A percentile compares a stretch with the other conserved stretches of the same genome.
These are phyloP conservation scores for Pseudogymnoascus sp. DNA, from an alignment of 2,329 filamentous ascomycete genomes.

Conservation along the genomic window DNA sequence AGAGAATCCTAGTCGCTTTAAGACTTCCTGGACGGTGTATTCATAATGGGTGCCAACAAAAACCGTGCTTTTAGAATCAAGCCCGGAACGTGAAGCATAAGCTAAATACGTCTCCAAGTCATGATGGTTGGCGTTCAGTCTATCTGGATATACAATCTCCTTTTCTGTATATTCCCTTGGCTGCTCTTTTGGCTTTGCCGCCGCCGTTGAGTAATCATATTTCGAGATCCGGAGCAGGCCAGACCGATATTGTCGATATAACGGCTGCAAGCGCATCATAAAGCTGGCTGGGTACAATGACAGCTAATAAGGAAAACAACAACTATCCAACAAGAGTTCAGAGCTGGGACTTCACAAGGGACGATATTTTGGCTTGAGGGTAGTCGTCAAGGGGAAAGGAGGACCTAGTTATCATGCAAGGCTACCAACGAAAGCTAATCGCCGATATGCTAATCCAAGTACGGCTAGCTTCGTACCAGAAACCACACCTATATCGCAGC, in stretches of 20 bases:
- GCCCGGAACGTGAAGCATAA: conserved; percentile 47
- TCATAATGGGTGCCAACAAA: conserved; percentile 72
- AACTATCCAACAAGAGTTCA: not conserved
- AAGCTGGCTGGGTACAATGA: too few species aligned
- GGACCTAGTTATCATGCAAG: not conserved
- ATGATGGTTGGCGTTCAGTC: conserved; percentile 45
- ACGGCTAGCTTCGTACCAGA: not conserved
- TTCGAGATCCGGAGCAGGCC: not conserved
- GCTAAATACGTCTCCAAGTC: conserved; percentile 56
- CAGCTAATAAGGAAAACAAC: too few species aligned
- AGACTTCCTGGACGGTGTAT: conserved; percentile 51
- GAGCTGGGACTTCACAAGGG: not conserved
- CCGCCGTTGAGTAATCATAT: conserved; percentile 3
- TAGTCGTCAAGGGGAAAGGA: not conserved
- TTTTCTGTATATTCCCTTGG: not conserved
- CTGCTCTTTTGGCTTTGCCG: conserved; percentile 1
- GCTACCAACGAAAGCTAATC: not conserved
- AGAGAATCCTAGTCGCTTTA: conserved; percentile 53
- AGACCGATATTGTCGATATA: not conserved
- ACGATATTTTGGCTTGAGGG: not conserved
- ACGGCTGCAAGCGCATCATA: not conserved
- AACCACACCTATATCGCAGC: not conserved
- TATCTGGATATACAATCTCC: conserved; percentile 36
- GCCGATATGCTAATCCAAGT: not conserved
- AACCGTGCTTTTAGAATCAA: conserved; percentile 47